Conservation (phyloP, 345 rosid genomes). For the Acer negundo region DNA sequence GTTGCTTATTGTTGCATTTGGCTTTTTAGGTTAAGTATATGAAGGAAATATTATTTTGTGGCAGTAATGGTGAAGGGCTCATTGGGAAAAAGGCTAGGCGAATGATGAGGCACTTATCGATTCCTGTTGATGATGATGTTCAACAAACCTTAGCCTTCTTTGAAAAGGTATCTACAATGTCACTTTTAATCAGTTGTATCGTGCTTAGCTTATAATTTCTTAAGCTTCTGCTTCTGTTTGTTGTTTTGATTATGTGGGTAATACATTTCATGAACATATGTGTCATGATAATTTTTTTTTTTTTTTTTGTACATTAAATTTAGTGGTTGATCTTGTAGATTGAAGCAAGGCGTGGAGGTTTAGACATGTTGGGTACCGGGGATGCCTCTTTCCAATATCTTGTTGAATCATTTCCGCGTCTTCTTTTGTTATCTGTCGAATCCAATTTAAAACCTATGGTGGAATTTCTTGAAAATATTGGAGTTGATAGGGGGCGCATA, state of each 20-base stretch:
- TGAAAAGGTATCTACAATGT: slow-evolving; percentile 61
- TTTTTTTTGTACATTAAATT: not conserved
- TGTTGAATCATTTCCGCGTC: slow-evolving; percentile 82
- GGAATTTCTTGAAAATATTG: slow-evolving; percentile 53
- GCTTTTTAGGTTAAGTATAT: slow-evolving; percentile 75
- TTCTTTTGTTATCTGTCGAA: slow-evolving; percentile 64
- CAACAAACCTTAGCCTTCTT: slow-evolving; percentile 85
- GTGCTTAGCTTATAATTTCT: no score
- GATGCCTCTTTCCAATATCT: slow-evolving; percentile 62
- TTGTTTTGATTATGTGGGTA: not conserved
- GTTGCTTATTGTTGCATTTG: slow-evolving; percentile 55
- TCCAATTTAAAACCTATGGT: slow-evolving; percentile 60
- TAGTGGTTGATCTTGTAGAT: slow-evolving; percentile 45
- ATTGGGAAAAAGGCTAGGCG: slow-evolving; percentile 61
- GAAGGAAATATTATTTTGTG: slow-evolving; percentile 79
- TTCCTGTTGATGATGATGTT: slow-evolving; percentile 79
- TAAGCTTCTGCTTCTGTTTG: not conserved
- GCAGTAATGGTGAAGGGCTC: slow-evolving; percentile 49
- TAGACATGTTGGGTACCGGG: slow-evolving; percentile 57
- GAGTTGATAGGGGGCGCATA: slow-evolving; percentile 42
- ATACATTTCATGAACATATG: not conserved
- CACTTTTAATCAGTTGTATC: not conserved
- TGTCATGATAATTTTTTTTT: not conserved
- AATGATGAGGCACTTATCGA: slow-evolving; percentile 78
- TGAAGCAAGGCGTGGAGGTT: slow-evolving; percentile 94